phyloP scores from a whole-genome alignment of 2,329 filamentous ascomycete species.

The Allantophomopsis cytisporea region DNA sequence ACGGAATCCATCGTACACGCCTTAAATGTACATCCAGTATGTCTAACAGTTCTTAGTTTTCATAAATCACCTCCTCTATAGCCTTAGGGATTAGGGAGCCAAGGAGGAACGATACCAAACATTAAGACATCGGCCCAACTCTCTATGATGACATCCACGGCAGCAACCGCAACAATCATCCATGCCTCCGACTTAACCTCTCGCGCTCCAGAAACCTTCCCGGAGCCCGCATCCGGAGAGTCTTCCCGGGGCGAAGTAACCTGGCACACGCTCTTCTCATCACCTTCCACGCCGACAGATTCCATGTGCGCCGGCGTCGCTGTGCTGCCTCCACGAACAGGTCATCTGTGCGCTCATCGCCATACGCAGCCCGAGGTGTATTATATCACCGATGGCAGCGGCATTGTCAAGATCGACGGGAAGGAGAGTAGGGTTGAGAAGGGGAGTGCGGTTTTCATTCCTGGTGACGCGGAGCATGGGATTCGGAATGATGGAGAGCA shows the following conservation, averaged over 20 bases:
- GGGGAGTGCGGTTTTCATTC: slow-evolving; percentile 25
- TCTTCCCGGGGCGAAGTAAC: slow-evolving; percentile 1
- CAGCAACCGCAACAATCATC: too few species aligned
- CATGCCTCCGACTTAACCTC: too few species aligned
- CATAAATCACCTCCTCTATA: too few species aligned
- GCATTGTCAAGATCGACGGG: slow-evolving; percentile 23
- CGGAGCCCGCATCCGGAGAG: too few species aligned
- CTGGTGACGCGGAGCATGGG: slow-evolving; percentile 27
- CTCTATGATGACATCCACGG: too few species aligned
- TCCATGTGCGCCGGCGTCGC: slow-evolving; percentile 24
- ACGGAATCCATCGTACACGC: too few species aligned
- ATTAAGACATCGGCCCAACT: too few species aligned
- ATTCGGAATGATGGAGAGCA: slow-evolving; percentile 17
- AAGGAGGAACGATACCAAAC: too few species aligned
- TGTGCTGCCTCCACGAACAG: slow-evolving; percentile 17
- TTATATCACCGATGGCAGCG: slow-evolving; percentile 22
- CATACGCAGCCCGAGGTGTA: slow-evolving; percentile 29
- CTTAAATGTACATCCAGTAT: too few species aligned
- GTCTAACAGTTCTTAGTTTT: too few species aligned
- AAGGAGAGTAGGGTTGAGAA: slow-evolving; percentile 16
- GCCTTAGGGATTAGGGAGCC: too few species aligned
- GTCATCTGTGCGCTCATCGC: slow-evolving; percentile 22
- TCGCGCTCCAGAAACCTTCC: too few species aligned
- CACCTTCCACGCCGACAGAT: slow-evolving; percentile 18
- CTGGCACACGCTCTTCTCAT: slow-evolving; percentile 26